Conservation (phyloP, 1,284 basidiomycete genomes). For the Mrakiaceae sp. region DNA sequence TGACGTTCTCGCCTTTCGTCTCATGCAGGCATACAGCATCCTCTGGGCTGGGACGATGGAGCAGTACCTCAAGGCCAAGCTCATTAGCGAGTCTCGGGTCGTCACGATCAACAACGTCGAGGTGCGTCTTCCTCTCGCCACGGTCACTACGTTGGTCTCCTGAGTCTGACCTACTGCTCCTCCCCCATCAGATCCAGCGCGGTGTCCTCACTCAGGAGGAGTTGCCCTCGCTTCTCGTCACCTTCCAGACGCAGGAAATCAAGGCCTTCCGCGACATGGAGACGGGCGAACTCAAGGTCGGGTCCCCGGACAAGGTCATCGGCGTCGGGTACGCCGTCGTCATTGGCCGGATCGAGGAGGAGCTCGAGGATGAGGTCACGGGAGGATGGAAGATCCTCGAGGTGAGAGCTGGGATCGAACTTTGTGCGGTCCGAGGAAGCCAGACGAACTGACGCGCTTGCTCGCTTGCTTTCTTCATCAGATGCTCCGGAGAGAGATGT, state of each 20-base stretch:
- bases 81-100: constrained; percentile 80
- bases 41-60: constrained; percentile 89
- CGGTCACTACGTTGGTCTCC: neutral
- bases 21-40: constrained; percentile 75
- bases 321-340: constrained; percentile 89
- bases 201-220: constrained; percentile 81
- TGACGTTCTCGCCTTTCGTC: constrained; percentile 6
- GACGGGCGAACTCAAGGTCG: constrained; percentile 72
- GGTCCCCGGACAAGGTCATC: constrained; percentile 79
- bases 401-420: constrained; percentile 37
- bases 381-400: constrained; percentile 98
- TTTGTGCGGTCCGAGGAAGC: too few species aligned
- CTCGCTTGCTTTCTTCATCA: too few species aligned
- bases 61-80: constrained; percentile 78
- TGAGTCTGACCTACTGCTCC: constrained; percentile 5
- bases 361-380: constrained; percentile 81
- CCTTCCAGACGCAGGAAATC: constrained; percentile 89
- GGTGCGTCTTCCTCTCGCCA: constrained; percentile 41
- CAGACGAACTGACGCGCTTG: too few species aligned
- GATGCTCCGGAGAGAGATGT: too few species aligned
- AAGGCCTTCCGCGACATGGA: constrained; percentile 82
- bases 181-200: constrained; percentile 46
- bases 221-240: constrained; percentile 84
- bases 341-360: constrained; percentile 72
- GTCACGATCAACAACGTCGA: constrained; percentile 92